Evolutionary conservation across 2,329 filamentous ascomycete genomes (phyloP).

Genomic region (Sporothrix dimorphospora): DNA sequence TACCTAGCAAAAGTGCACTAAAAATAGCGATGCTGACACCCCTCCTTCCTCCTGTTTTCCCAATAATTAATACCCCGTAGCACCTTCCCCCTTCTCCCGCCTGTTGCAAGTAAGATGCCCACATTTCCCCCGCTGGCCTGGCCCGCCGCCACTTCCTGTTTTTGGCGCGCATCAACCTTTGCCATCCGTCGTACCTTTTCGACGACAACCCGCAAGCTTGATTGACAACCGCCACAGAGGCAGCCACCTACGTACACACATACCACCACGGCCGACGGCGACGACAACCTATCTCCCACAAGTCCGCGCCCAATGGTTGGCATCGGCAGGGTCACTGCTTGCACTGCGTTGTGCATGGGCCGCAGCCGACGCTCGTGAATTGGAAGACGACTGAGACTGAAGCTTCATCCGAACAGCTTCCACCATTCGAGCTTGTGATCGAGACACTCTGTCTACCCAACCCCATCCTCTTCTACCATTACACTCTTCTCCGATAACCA

Average conservation of each 20-base stretch:
- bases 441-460: neutral
- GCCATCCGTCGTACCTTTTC: neutral
- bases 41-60: neutral
- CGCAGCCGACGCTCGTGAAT: conserved; percentile 11
- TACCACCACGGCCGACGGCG: neutral
- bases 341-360: conserved; percentile 24
- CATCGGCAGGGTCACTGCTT: conserved; percentile 25
- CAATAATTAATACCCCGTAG: neutral
- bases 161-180: neutral
- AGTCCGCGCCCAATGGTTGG: conserved; percentile 21
- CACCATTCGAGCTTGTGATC: neutral
- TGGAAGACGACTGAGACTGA: neutral
- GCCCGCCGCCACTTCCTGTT: neutral
- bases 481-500: neutral
- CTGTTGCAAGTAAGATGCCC: neutral
- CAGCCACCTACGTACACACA: neutral
- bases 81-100: neutral
- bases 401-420: neutral
- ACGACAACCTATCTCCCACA: neutral
- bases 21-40: neutral
- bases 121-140: neutral
- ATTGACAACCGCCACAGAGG: neutral
- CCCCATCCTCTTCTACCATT: neutral
- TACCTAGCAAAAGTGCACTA: neutral
- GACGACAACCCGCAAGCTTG: neutral